Evolutionary conservation across 495 filamentous ascomycete species (phyloP).

Genomic region (Penicillium pancosmium): DNA sequence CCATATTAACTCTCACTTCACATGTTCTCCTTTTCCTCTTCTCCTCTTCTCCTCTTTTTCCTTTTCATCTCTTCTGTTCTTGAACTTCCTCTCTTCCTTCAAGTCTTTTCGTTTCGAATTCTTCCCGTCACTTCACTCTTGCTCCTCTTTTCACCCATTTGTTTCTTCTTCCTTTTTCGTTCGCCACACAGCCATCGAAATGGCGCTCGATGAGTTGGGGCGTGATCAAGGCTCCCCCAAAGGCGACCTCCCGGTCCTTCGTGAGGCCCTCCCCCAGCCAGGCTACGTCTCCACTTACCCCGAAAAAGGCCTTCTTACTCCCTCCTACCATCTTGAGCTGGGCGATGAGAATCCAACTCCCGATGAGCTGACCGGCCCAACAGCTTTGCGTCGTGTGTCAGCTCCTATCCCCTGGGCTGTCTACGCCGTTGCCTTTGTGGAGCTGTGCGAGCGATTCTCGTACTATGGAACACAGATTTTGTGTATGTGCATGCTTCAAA

Average conservation of each 20-base stretch:
- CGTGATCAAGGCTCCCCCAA: not conserved
- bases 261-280: conserved; percentile 14
- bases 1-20: not conserved
- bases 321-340: conserved; percentile 9
- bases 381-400: conserved; percentile 25
- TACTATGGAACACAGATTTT: conserved; percentile 30
- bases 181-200: not conserved
- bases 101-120: not conserved
- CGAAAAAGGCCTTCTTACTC: conserved; percentile 22
- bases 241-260: conserved; percentile 1
- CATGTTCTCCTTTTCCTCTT: not conserved
- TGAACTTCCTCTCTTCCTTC: not conserved
- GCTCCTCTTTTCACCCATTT: not conserved
- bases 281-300: conserved; percentile 19
- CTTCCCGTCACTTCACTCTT: not conserved
- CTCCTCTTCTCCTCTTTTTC: not conserved
- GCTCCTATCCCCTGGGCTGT: conserved; percentile 30
- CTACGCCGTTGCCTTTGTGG: conserved; percentile 29
- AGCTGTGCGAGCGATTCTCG: conserved; percentile 32
- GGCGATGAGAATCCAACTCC: conserved; percentile 25
- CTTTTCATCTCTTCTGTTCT: not conserved
- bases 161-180: not conserved
- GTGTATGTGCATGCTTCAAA: not conserved
- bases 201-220: conserved; percentile 8
- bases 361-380: conserved; percentile 19